Conservation (phyloP, 2,329 filamentous ascomycete species). For the Calycina herbarum region DNA sequence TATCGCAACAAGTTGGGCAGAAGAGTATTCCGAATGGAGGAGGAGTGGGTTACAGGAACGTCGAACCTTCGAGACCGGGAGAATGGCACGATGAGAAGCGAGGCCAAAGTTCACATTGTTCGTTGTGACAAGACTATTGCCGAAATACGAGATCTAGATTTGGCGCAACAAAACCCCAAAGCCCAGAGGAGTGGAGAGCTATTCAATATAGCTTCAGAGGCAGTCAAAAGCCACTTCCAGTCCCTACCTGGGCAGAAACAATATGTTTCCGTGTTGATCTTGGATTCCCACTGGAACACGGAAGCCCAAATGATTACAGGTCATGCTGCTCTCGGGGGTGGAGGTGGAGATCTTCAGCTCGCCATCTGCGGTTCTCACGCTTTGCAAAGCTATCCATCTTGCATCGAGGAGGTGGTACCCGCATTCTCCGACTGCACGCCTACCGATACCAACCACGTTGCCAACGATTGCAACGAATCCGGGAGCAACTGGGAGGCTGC, state of each 20-base stretch:
- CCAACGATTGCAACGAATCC: conserved; percentile 82
- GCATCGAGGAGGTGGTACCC: conserved; percentile 84
- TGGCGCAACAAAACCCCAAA: conserved; percentile 73
- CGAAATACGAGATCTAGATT: conserved; percentile 76
- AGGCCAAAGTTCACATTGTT: conserved; percentile 87
- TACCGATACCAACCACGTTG: conserved; percentile 76
- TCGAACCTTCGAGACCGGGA: conserved; percentile 73
- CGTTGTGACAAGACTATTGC: conserved; percentile 79
- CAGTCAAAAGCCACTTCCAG: conserved; percentile 76
- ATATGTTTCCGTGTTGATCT: conserved; percentile 81
- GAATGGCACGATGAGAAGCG: conserved; percentile 75
- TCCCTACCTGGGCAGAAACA: conserved; percentile 75
- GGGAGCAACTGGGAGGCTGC: conserved; percentile 96
- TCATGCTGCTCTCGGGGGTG: conserved; percentile 83
- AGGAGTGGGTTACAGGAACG: conserved; percentile 88
- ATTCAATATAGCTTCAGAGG: conserved; percentile 74
- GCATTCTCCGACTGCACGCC: conserved; percentile 89
- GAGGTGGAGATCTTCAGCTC: conserved; percentile 70
- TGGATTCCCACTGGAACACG: conserved; percentile 88
- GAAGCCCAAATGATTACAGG: conserved; percentile 68
- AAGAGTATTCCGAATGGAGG: conserved; percentile 85
- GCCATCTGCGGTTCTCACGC: conserved; percentile 92
- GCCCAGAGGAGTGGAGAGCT: conserved; percentile 72
- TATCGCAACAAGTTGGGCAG: conserved; percentile 82
- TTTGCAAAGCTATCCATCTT: conserved; percentile 85